A percentile compares a stretch with the other conserved stretches of the same genome.
phyloP scores from a whole-genome alignment of 208 protist species.

The Trypanosomatidae sp. region DNA sequence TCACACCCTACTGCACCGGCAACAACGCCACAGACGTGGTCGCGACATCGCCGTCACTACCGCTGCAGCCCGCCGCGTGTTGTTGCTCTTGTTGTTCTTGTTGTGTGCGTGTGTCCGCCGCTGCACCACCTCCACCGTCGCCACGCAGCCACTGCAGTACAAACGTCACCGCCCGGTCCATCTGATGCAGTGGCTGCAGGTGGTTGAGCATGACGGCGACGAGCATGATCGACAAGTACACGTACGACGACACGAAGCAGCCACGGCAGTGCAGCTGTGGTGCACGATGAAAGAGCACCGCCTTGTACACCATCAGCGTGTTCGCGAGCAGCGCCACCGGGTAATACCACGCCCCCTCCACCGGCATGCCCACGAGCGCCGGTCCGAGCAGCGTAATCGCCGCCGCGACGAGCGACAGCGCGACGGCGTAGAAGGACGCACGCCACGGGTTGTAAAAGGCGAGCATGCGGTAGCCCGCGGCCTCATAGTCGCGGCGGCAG shows the following conservation, averaged over 20 bases:
- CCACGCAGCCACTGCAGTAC: background rate
- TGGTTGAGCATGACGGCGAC: slow-evolving; percentile 66
- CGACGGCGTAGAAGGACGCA: slow-evolving; percentile 75
- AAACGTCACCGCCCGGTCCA: slow-evolving; percentile 6
- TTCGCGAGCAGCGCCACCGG: slow-evolving; percentile 32
- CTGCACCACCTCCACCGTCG: too few species aligned
- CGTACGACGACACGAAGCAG: slow-evolving; percentile 85
- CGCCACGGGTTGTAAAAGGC: slow-evolving; percentile 74
- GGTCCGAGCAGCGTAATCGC: slow-evolving; percentile 43
- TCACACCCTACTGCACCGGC: too few species aligned
- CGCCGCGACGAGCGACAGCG: slow-evolving; percentile 60
- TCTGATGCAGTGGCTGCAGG: slow-evolving; percentile 42
- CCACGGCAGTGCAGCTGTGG: slow-evolving; percentile 70
- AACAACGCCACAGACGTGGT: too few species aligned
- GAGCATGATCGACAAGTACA: slow-evolving; percentile 68
- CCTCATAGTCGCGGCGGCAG: slow-evolving; percentile 82
- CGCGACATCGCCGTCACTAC: too few species aligned
- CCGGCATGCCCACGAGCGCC: slow-evolving; percentile 16
- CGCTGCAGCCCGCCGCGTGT: too few species aligned
- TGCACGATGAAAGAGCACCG: slow-evolving; percentile 59
- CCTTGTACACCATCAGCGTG: slow-evolving; percentile 76
- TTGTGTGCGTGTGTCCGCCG: too few species aligned
- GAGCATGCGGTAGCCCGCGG: slow-evolving; percentile 86
- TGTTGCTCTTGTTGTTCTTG: too few species aligned
- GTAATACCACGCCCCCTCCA: slow-evolving; percentile 69